Evolutionary conservation across 257 asterid genomes (phyloP).

Genomic region (Plectranthus barbatus): DNA sequence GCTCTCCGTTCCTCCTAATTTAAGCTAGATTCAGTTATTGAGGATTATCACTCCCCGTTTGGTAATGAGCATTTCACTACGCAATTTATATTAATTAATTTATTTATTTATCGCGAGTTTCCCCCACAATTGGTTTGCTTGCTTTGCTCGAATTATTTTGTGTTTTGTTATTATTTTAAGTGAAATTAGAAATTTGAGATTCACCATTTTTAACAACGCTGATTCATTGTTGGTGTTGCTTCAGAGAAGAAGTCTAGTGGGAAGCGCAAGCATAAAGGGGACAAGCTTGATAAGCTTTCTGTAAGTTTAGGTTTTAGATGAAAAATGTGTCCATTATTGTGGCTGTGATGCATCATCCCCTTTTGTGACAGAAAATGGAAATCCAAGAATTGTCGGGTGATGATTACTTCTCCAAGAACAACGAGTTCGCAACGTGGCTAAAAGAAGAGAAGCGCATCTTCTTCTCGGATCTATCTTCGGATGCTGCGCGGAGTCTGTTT

Average conservation of each 20-base stretch:
- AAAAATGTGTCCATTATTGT: no score
- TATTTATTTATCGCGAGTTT: no score
- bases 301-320: no score
- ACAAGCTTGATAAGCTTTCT: constrained; percentile 28
- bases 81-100: no score
- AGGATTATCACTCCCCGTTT: background rate
- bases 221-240: constrained; percentile 15
- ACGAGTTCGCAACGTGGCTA: constrained; percentile 86
- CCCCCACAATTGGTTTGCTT: background rate
- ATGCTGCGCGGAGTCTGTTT: constrained; percentile 52
- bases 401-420: constrained; percentile 87
- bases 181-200: no score
- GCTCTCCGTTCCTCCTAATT: constrained; percentile 20
- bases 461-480: constrained; percentile 80
- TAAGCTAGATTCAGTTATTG: background rate
- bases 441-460: constrained; percentile 56
- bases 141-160: background rate
- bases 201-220: background rate
- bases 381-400: constrained; percentile 58
- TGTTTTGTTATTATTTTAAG: no score
- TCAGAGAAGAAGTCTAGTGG: constrained; percentile 56
- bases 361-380: constrained; percentile 35
- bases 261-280: constrained; percentile 51
- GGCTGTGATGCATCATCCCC: no score
- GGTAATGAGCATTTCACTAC: no score